These are phyloP conservation scores for Colletotrichum liriopes DNA, from an alignment of 2,329 filamentous ascomycete species.

Conservation along the genomic window DNA sequence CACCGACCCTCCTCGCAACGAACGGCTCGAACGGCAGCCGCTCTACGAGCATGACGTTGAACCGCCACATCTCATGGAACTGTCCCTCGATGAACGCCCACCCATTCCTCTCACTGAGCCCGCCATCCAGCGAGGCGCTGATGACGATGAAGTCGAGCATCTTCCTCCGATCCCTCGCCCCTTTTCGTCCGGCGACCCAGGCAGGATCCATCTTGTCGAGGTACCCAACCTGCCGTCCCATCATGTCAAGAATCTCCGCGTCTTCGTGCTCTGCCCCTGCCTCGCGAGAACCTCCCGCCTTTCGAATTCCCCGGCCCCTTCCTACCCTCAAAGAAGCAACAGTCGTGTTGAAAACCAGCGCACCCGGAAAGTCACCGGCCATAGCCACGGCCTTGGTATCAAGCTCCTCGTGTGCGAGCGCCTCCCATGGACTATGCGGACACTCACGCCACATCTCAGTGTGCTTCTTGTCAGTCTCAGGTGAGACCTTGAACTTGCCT, in stretches of 20 bases:
- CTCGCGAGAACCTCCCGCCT: background rate
- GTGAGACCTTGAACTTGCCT: slow-evolving; percentile 4
- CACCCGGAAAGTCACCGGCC: background rate
- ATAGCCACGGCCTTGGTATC: background rate
- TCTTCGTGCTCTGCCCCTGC: background rate
- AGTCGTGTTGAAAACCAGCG: slow-evolving; percentile 27
- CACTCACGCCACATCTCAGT: slow-evolving; percentile 25
- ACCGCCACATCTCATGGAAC: slow-evolving; percentile 30
- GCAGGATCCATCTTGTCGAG: slow-evolving; percentile 18
- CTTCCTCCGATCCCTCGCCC: background rate
- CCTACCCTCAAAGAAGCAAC: slow-evolving; percentile 19
- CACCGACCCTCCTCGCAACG: slow-evolving; percentile 10
- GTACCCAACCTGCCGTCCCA: slow-evolving; percentile 24
- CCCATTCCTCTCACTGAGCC: slow-evolving; percentile 9
- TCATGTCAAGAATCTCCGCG: slow-evolving; percentile 21
- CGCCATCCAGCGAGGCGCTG: background rate
- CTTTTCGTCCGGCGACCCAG: slow-evolving; percentile 21
- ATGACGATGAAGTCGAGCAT: slow-evolving; percentile 22
- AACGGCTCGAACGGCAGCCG: slow-evolving; percentile 15
- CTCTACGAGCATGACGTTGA: slow-evolving; percentile 34
- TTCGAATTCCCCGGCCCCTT: background rate
- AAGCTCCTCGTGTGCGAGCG: slow-evolving; percentile 10
- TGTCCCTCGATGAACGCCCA: slow-evolving; percentile 21
- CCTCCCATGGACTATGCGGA: slow-evolving; percentile 28
- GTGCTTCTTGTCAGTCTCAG: slow-evolving; percentile 8